Percentiles rank a stretch among this genome's conserved stretches.
Evolutionary conservation across 2,329 filamentous ascomycete genomes (phyloP).

Genomic region (Myriangium duriaei): DNA sequence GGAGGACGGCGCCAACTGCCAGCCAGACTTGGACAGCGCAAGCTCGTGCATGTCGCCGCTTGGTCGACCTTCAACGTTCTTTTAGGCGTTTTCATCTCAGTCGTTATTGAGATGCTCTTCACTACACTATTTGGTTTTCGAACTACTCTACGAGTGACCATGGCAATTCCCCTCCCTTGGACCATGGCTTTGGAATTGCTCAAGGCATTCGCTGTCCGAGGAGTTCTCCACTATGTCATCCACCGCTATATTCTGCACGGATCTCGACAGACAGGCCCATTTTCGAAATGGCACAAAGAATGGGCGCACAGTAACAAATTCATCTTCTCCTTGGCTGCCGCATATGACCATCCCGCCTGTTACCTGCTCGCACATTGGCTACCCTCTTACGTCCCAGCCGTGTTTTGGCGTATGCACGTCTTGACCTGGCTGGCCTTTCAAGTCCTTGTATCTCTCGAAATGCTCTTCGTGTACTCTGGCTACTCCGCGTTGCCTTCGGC

Average conservation of each 20-base stretch:
- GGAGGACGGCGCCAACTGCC: slow-evolving; percentile 44
- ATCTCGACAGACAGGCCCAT: slow-evolving; percentile 14
- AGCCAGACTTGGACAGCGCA: slow-evolving; percentile 26
- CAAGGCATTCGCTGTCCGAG: slow-evolving; percentile 42
- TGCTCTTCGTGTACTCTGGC: slow-evolving; percentile 54
- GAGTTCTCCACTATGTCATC: slow-evolving; percentile 58
- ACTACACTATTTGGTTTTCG: slow-evolving; percentile 40
- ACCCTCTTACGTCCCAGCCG: slow-evolving; percentile 53
- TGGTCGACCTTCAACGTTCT: slow-evolving; percentile 45
- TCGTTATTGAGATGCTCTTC: slow-evolving; percentile 40
- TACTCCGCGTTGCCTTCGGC: slow-evolving; percentile 50
- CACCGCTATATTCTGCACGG: slow-evolving; percentile 61
- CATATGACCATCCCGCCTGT: slow-evolving; percentile 56
- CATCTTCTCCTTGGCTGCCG: slow-evolving; percentile 50
- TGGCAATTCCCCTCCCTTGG: slow-evolving; percentile 50
- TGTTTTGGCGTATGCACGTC: slow-evolving; percentile 55
- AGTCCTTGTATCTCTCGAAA: slow-evolving; percentile 51
- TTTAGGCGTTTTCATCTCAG: slow-evolving; percentile 42
- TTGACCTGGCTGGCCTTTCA: slow-evolving; percentile 59
- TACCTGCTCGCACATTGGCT: slow-evolving; percentile 51
- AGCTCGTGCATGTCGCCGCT: slow-evolving; percentile 37
- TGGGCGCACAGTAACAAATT: slow-evolving; percentile 48
- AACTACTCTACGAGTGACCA: slow-evolving; percentile 46
- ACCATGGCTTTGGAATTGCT: slow-evolving; percentile 43
- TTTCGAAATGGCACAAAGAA: slow-evolving; percentile 30